These are phyloP conservation scores for Curvularia spicifera DNA, from an alignment of 2,329 filamentous ascomycete species.

Conservation along the genomic window DNA sequence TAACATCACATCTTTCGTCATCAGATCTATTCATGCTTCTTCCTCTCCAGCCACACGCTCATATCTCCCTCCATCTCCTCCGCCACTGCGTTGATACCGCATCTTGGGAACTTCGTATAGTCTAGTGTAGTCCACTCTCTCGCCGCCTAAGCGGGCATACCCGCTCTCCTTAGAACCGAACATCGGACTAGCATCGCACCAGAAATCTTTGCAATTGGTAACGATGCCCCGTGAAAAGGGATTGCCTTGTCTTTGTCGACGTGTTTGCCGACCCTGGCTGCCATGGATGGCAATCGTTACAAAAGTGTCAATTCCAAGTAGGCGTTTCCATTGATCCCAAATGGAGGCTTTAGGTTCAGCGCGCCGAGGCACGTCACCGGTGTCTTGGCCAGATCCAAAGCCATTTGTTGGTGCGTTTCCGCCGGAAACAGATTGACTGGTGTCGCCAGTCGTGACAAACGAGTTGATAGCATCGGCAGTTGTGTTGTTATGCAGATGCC, in stretches of 20 bases:
- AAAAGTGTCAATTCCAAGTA: constrained; percentile 92
- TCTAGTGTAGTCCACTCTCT: constrained; percentile 81
- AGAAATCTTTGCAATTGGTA: constrained; percentile 96
- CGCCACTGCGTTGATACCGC: constrained; percentile 55
- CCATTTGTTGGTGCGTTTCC: constrained; percentile 55
- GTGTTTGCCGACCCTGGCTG: constrained; percentile 57
- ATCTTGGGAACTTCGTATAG: constrained; percentile 89
- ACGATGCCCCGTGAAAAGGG: constrained; percentile 83
- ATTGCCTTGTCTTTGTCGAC: constrained; percentile 64
- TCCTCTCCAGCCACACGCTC: constrained; percentile 61
- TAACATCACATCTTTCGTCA: constrained; percentile 8
- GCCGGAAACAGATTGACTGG: constrained; percentile 62
- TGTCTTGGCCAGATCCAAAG: constrained; percentile 66
- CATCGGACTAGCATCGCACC: constrained; percentile 85
- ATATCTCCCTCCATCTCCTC: constrained; percentile 57
- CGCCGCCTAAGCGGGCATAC: constrained; percentile 76
- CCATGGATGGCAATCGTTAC: constrained; percentile 86
- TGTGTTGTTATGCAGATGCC: constrained; percentile 67
- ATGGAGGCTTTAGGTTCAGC: constrained; percentile 68
- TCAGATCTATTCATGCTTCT: constrained; percentile 23
- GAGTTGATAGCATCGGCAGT: constrained; percentile 68
- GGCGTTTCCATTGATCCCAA: constrained; percentile 78
- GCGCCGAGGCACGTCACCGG: constrained; percentile 44
- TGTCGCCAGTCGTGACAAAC: constrained; percentile 75
- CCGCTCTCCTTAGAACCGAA: constrained; percentile 79